These are phyloP conservation scores for Pythium phragmiticola DNA, from an alignment of 352 stramenopile species.

Conservation along the genomic window DNA sequence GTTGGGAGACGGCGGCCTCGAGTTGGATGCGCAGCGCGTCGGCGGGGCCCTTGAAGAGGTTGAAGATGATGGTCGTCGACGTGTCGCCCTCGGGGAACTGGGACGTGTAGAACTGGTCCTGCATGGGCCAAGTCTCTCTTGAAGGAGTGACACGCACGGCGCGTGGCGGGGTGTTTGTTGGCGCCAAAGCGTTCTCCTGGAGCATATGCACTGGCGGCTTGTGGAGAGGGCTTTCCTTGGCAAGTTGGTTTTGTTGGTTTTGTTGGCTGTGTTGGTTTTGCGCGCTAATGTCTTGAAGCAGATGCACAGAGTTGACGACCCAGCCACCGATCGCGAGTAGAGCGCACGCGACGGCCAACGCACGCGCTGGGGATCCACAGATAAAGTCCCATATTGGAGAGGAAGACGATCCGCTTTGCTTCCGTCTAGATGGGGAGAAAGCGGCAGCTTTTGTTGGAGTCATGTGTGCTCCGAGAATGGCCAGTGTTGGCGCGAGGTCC, in stretches of 20 bases:
- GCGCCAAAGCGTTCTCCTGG: neutral
- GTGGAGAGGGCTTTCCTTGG: neutral
- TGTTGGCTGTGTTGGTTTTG: neutral
- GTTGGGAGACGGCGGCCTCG: conserved; percentile 32
- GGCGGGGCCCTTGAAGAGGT: conserved; percentile 56
- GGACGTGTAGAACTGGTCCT: conserved; percentile 47
- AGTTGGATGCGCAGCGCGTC: conserved; percentile 49
- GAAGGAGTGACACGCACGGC: conserved; percentile 4
- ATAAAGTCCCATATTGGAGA: conserved; percentile 1
- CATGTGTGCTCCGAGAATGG: neutral
- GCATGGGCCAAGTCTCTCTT: conserved; percentile 34
- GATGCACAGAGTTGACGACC: conserved; percentile 16
- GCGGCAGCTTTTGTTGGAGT: conserved; percentile 8
- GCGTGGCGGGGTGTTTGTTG: neutral
- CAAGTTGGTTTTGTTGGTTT: neutral
- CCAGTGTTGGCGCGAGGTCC: neutral
- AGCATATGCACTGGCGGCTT: conserved; percentile 6
- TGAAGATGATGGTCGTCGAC: conserved; percentile 76
- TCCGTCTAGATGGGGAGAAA: conserved; percentile 17
- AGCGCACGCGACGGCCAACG: conserved; percentile 1
- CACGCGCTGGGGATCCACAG: neutral
- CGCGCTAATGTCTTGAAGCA: conserved; percentile 15
- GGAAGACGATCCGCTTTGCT: neutral
- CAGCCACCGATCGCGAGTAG: conserved; percentile 11
- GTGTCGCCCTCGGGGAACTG: conserved; percentile 34